Evolutionary conservation across 2,329 filamentous ascomycete species (phyloP).

Genomic region (Pyrenophora teres): DNA sequence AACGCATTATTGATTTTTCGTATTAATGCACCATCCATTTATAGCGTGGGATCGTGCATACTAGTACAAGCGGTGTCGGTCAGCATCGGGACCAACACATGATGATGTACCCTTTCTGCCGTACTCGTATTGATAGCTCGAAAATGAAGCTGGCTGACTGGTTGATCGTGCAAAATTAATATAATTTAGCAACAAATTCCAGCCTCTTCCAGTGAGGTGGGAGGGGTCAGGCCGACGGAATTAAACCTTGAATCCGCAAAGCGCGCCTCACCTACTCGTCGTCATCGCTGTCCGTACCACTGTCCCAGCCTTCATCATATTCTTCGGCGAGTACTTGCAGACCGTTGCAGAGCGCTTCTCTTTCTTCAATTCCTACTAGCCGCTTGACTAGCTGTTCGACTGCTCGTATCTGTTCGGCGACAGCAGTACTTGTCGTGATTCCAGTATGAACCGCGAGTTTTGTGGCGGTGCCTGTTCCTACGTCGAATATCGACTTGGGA

Average conservation of each 20-base stretch:
- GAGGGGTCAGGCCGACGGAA: background rate
- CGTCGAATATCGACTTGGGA: slow-evolving; percentile 69
- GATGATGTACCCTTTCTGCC: background rate
- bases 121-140: background rate
- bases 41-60: slow-evolving; percentile 27
- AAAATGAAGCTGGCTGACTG: background rate
- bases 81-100: slow-evolving; percentile 7
- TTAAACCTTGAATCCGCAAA: background rate
- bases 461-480: slow-evolving; percentile 44
- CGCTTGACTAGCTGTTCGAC: slow-evolving; percentile 68
- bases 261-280: slow-evolving; percentile 56
- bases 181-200: background rate
- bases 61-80: slow-evolving; percentile 5
- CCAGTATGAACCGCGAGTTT: slow-evolving; percentile 56
- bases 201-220: background rate
- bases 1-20: slow-evolving; percentile 24
- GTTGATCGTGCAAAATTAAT: background rate
- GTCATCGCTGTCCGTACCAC: slow-evolving; percentile 66
- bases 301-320: slow-evolving; percentile 87
- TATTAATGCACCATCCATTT: slow-evolving; percentile 20
- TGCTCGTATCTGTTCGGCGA: slow-evolving; percentile 69
- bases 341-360: slow-evolving; percentile 80
- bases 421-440: slow-evolving; percentile 74
- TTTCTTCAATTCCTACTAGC: slow-evolving; percentile 73
- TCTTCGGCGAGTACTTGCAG: slow-evolving; percentile 83